Conservation (phyloP, 768 basidiomycete genomes). For the Phylloporus arenicola region DNA sequence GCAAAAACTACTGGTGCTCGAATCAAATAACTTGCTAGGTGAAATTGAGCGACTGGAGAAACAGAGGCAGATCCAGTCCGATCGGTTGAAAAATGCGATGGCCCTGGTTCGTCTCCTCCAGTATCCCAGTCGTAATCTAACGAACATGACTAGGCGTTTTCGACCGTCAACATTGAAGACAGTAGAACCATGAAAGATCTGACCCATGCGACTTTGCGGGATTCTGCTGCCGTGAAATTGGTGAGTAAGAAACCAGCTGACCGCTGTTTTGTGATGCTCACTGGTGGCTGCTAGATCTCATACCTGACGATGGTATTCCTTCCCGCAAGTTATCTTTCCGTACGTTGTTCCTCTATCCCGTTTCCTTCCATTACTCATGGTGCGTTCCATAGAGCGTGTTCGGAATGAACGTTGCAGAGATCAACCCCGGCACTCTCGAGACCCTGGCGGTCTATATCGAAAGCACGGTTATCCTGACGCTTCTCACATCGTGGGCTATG, state of each 20-base stretch:
- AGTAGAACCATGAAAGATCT: constrained; percentile 47
- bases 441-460: constrained; percentile 37
- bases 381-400: constrained; percentile 27
- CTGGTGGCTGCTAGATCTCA: constrained; percentile 33
- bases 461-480: constrained; percentile 46
- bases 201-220: constrained; percentile 41
- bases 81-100: constrained; percentile 30
- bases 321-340: constrained; percentile 44
- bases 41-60: constrained; percentile 38
- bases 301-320: constrained; percentile 61
- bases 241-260: constrained; percentile 1
- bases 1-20: constrained; percentile 10
- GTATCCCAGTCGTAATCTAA: neutral
- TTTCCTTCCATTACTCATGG: neutral
- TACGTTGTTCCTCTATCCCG: constrained; percentile 7
- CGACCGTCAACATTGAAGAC: constrained; percentile 55
- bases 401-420: constrained; percentile 29
- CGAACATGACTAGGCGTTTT: constrained; percentile 43
- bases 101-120: constrained; percentile 18
- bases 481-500: constrained; percentile 50
- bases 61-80: constrained; percentile 24
- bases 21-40: constrained; percentile 31
- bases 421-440: constrained; percentile 22
- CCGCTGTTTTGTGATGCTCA: neutral
- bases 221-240: constrained; percentile 38